Evolutionary conservation across 1,139 yeast species (phyloP).

Genomic region (Blastobotrys illinoisensis): DNA sequence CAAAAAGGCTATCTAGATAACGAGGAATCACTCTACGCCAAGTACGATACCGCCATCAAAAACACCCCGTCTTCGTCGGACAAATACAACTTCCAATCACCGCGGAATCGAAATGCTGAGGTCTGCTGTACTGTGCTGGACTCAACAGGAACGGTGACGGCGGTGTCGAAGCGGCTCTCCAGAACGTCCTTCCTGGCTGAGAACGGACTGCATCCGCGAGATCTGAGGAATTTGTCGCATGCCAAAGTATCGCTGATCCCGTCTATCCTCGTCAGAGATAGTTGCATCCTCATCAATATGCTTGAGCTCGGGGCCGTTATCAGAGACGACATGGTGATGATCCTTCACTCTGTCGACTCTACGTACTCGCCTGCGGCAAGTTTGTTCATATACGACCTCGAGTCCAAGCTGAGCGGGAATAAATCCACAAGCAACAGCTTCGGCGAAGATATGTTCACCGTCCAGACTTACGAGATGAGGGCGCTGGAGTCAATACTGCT

Average conservation of each 20-base stretch:
- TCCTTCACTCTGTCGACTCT: constrained; percentile 62
- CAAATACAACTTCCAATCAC: constrained; percentile 14
- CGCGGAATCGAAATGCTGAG: constrained; percentile 9
- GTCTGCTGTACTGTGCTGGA: constrained; percentile 72
- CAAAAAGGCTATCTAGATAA: neutral
- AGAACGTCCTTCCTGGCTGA: constrained; percentile 66
- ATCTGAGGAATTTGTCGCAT: constrained; percentile 77
- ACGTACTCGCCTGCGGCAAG: constrained; percentile 56
- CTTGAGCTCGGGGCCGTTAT: constrained; percentile 81
- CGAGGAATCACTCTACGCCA: neutral
- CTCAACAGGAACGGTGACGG: constrained; percentile 58
- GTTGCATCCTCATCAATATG: constrained; percentile 73
- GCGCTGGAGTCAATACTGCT: constrained; percentile 83
- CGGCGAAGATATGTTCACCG: constrained; percentile 17
- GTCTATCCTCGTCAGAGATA: constrained; percentile 69
- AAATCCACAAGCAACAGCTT: neutral
- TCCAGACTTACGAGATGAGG: constrained; percentile 63
- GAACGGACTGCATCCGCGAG: constrained; percentile 73
- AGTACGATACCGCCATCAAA: neutral
- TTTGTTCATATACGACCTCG: constrained; percentile 76
- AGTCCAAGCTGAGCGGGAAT: constrained; percentile 44
- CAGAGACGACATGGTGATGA: constrained; percentile 67
- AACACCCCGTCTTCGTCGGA: constrained; percentile 7
- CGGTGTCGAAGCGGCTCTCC: constrained; percentile 66
- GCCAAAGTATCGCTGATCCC: constrained; percentile 85